phyloP scores from a whole-genome alignment of 2,329 filamentous ascomycete genomes.

The Nannizzia gypsea region DNA sequence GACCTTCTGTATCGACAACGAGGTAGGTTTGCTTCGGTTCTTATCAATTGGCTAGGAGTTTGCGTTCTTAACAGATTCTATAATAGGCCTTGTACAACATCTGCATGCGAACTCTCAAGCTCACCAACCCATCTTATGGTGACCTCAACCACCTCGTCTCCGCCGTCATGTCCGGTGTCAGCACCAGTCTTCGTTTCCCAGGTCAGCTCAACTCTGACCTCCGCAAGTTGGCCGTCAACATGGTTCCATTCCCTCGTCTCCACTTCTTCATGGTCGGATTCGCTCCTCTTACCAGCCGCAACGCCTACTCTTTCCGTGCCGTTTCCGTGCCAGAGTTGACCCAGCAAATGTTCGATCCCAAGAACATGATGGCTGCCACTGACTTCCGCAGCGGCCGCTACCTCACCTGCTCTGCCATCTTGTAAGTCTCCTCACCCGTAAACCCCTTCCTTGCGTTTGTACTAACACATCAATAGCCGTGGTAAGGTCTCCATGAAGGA shows the following conservation, averaged over 20 bases:
- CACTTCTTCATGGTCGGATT: constrained; percentile 99
- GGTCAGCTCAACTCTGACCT: constrained; percentile 99
- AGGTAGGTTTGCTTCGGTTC: constrained; percentile 42
- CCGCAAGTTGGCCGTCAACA: constrained; percentile 99
- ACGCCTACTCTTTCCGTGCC: constrained; percentile 89
- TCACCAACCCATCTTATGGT: constrained; percentile 95
- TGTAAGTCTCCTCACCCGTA: constrained; percentile 40
- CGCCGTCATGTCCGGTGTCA: constrained; percentile 98
- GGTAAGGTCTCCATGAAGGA: constrained; percentile 99
- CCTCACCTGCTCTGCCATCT: constrained; percentile 98
- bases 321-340: constrained; percentile 96
- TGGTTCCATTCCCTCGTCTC: constrained; percentile 99
- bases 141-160: constrained; percentile 99
- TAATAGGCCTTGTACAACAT: constrained; percentile 94
- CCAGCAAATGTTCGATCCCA: constrained; percentile 99
- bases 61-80: not conserved
- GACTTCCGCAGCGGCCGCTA: constrained; percentile 99
- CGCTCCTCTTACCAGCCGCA: constrained; percentile 88
- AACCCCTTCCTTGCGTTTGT: not conserved
- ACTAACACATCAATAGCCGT: constrained; percentile 50
- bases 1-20: constrained; percentile 99
- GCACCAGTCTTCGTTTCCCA: constrained; percentile 96
- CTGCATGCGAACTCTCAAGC: constrained; percentile 99
- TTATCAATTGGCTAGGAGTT: not conserved
- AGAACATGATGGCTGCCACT: constrained; percentile 99